Evolutionary conservation across 345 rosid genomes (phyloP), one percentile per base, ranked within the genome.

Genomic region (Raphanus raphanistrum): DNA sequence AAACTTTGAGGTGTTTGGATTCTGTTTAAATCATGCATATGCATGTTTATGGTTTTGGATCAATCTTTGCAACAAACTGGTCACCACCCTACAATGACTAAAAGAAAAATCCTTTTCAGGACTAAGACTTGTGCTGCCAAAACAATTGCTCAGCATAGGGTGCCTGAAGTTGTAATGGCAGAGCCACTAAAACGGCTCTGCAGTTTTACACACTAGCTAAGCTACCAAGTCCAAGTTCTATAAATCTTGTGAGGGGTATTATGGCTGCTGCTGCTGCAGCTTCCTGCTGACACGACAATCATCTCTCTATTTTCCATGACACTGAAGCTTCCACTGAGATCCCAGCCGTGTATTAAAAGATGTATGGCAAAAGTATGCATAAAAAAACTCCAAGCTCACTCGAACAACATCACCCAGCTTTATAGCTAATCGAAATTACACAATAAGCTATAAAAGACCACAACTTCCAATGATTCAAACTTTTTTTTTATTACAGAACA

Each of bases 151-250:
- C 48, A 41, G 4, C n/a, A 11, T 4, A 41, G n/a, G 48, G 4
- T 10, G 48, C 13, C 48, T 43, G 15, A 45, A 45, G 52, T 41
- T 12, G 15, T 45, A 45, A 45, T 45, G 4, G 52, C 52, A 12
- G 52, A 45, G 5, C 15, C 52, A 45, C 52, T 45, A 48, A 48
- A 4, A 48, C 55, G 17, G 55, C 55, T 48, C 55, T 48, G 55
- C 45, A 38, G 45, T 38, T 38, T 38, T 38, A 38, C 45, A 48
- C 54, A 48, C 54, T 48, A 48, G 55, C 55, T 48, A 48, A 48
- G 55, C 55, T 48, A 48, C 55, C 55, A 48, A n/a, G 55, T n/a
- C 55, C 55, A 48, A n/a, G 55, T n/a, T 48, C 55, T 48, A 48
- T 48, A 15, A 48, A 38, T 38, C 45, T 38, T 38, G 45, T 38